Conservation (phyloP, 306 rosid genomes). For the Casuarina glauca region DNA sequence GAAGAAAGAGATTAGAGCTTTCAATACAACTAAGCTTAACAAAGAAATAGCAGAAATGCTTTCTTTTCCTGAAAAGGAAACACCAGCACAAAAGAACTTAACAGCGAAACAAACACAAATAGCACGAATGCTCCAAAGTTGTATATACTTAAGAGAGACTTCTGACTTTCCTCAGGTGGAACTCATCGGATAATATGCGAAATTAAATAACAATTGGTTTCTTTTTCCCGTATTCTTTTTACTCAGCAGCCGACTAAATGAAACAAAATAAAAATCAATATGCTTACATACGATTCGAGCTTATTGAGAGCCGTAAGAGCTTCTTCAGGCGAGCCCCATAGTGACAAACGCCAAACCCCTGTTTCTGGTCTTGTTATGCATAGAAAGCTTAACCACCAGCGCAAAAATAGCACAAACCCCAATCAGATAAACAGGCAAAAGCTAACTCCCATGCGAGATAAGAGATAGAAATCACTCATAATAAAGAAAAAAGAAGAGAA, state of each 20-base stretch:
- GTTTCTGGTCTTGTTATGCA: slow-evolving; percentile 70
- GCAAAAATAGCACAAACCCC: slow-evolving; percentile 22
- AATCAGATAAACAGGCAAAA: slow-evolving; percentile 23
- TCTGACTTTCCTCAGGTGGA: not conserved
- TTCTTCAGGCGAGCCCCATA: slow-evolving; percentile 85
- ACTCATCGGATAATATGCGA: not conserved
- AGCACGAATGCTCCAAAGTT: not conserved
- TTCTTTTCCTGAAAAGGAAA: not conserved
- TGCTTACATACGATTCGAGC: slow-evolving; percentile 83
- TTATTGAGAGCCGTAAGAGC: slow-evolving; percentile 63
- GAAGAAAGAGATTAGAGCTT: not conserved
- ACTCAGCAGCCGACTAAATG: slow-evolving; percentile 2
- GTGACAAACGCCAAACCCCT: slow-evolving; percentile 97
- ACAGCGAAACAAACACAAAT: slow-evolving; percentile 4
- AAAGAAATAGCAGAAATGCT: not conserved
- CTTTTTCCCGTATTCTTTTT: not conserved
- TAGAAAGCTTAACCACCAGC: slow-evolving; percentile 55
- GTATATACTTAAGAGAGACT: not conserved
- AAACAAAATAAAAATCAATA: not conserved
- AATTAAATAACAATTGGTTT: not conserved
- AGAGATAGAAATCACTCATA: not conserved
- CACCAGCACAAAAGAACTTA: slow-evolving; percentile 1
- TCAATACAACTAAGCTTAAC: not conserved
- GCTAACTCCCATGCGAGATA: not conserved
- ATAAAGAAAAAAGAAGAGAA: not conserved